Conservation (phyloP, 2,329 filamentous ascomycete genomes). For the Sarocladium strictum region DNA sequence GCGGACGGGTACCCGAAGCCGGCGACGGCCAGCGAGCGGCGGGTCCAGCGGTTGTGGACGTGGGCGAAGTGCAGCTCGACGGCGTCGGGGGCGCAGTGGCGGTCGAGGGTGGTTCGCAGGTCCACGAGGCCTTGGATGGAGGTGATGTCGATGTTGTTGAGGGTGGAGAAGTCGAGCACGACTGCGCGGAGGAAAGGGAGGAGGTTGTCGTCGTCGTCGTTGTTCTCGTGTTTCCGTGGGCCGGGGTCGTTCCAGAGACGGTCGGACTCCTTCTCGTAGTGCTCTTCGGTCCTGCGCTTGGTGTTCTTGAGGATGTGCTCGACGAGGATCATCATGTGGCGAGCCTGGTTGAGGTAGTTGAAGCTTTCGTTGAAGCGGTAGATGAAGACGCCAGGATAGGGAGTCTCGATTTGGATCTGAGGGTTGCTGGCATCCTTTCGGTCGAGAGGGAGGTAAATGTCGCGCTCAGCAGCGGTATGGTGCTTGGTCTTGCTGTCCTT, state of each 20-base stretch:
- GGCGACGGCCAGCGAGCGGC: slow-evolving; percentile 47
- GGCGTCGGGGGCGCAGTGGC: slow-evolving; percentile 40
- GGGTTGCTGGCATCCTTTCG: slow-evolving; percentile 40
- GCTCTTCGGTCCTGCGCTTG: slow-evolving; percentile 30
- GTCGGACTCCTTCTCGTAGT: slow-evolving; percentile 31
- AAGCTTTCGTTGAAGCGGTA: slow-evolving; percentile 47
- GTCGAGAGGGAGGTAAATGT: slow-evolving; percentile 35
- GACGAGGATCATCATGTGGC: slow-evolving; percentile 37
- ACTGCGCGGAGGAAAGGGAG: slow-evolving; percentile 46
- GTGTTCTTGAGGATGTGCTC: slow-evolving; percentile 35
- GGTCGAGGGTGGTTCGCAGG: slow-evolving; percentile 46
- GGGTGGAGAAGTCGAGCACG: slow-evolving; percentile 51
- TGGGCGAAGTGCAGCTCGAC: slow-evolving; percentile 51
- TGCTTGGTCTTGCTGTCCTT: slow-evolving; percentile 12
- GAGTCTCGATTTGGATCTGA: slow-evolving; percentile 31
- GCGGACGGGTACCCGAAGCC: slow-evolving; percentile 42
- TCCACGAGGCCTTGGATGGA: slow-evolving; percentile 52
- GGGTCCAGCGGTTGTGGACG: slow-evolving; percentile 50
- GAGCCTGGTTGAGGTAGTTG: slow-evolving; percentile 46
- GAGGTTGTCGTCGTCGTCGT: slow-evolving; percentile 21
- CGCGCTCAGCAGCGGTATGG: slow-evolving; percentile 15
- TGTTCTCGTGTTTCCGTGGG: slow-evolving; percentile 18
- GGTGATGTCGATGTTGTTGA: slow-evolving; percentile 53
- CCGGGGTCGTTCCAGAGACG: slow-evolving; percentile 51
- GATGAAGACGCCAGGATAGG: slow-evolving; percentile 44